Base-by-base conservation (phyloP, 768 basidiomycete genomes). In the Kwoniella mangroviensis region DNA sequence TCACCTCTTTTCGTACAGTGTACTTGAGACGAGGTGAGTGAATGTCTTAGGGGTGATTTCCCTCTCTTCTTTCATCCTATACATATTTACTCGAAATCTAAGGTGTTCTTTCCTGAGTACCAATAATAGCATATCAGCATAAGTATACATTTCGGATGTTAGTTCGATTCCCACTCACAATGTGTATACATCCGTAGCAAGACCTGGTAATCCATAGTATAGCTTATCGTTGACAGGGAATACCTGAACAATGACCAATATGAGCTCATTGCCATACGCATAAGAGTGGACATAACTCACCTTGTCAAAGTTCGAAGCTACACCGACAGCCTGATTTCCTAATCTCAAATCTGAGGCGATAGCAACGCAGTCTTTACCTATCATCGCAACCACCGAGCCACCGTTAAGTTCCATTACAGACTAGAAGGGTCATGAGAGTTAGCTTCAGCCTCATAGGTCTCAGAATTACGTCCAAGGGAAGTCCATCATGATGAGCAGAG, bases 361-460 rank as follows among this genome's bases (percentile, higher is more conserved):
- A 63, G 97, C 97, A 60, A 99, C 97, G 83, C 97, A 99, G 76
- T 94, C 91, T 85, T 98, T 98, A 73, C 97, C 97, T 69, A 91
- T 91, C 97, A 99, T 99, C 86, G 97, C 97, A 84, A 99, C 88
- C 78, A 96, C 93, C 85, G 95, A 97, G 85, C 97, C 97, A 86
- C 95, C 95, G 87, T 97, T 98, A 72, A 90, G 86, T 84, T 93
- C 88, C 92, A 96, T 91, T 3, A 69, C 56, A 40, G 68, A 69
- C 68, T 69, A 42, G 2, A 60, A 17, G 28, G 7, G 13, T 45
- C 11, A 55, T 40, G 17, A 60, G 65, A 40, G 63, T 66, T 19
- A 57, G 65, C 54, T 17, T 4, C 2, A 42, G 11, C 40, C 40
- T 24, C 28, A 24, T 12, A 24, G 1, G 2, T 24, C 5, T 10